Percentiles rank a stretch among this genome's conserved stretches.
Conservation (phyloP, 495 filamentous ascomycete genomes). For the Pyronema domesticum region DNA sequence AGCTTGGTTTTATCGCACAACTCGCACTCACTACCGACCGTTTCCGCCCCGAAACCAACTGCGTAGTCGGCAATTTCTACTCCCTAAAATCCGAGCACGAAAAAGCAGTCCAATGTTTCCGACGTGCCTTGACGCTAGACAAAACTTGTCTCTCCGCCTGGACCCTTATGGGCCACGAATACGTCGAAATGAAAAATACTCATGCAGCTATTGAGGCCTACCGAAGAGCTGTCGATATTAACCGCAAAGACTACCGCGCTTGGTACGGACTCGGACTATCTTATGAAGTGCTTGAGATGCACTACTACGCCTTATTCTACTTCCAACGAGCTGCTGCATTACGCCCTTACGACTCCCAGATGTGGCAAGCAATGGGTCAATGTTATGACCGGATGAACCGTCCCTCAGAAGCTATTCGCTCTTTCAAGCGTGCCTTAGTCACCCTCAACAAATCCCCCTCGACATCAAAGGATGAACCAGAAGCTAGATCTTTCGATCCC, state of each 20-base stretch:
- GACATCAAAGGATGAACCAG: conserved; percentile 9
- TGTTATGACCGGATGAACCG: conserved; percentile 79
- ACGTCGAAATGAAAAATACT: conserved; percentile 97
- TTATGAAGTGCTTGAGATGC: conserved; percentile 96
- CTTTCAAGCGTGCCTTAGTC: conserved; percentile 71
- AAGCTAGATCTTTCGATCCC: conserved; percentile 54
- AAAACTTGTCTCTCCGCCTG: conserved; percentile 83
- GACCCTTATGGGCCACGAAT: conserved; percentile 99
- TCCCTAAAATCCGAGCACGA: conserved; percentile 83
- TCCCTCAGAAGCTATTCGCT: conserved; percentile 72
- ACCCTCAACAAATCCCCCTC: conserved; percentile 32
- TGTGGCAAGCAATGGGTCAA: conserved; percentile 92
- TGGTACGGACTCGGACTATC: conserved; percentile 98
- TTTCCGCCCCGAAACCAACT: conserved; percentile 93
- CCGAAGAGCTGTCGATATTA: conserved; percentile 85
- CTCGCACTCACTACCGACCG: conserved; percentile 78
- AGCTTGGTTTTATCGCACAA: conserved; percentile 81
- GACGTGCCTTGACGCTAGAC: conserved; percentile 85
- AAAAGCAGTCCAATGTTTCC: conserved; percentile 96
- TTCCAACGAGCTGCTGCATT: conserved; percentile 88
- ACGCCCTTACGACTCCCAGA: conserved; percentile 82
- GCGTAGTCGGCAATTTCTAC: conserved; percentile 95
- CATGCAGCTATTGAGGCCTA: conserved; percentile 97
- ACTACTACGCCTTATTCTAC: conserved; percentile 90
- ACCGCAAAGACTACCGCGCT: conserved; percentile 89